Evolutionary conservation across 495 filamentous ascomycete genomes (phyloP), one percentile per base, ranked within the genome.

Genomic region (Aspergillus funiculosus): DNA sequence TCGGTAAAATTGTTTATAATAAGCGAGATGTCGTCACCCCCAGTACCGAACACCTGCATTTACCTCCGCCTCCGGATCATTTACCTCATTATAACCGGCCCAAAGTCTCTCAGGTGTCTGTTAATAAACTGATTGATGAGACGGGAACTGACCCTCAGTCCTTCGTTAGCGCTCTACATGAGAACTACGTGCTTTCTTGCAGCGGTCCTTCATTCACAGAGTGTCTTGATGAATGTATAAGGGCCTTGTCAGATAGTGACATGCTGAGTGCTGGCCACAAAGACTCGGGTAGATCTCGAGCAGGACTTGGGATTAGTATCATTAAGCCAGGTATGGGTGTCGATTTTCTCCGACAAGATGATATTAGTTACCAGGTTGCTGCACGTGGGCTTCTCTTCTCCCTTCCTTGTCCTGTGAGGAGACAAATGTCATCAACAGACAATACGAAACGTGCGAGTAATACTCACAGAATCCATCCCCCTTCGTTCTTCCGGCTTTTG

Each of bases 1-100:
- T 99, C 38, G 94, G 90, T 11, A 95, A 89, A 53, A 85, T 97
- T 3, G 79, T 95, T 3, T 90, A 97, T 64, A 97, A 97, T 66
- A 97, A 95, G 58, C 77, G 92, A 28, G 73, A 80, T 21, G 69
- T 71, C 19, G 30, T 52, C 4, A 56, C 46, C 20, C 42, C 57
- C 18, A 17, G 50, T 43, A 42, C 51, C 35, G 14, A 56, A 53
- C 39, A 53, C 24, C 54, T 53, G 4, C 53, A 60, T 7, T 60
- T 64, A 5, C 64, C 68, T 10, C 66, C 73, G 30, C 80, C 82
- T 24, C 87, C 87, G 11, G 54, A 70, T 32, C 77, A 85, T 67
- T 65, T 91, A 32, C 67, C 72, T 3, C 74, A 83, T 22, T 70
- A 77, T 46, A 62, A 74, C 3, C 73, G 89, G 25, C 73, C 78